These are phyloP conservation scores for Russula emetica DNA, from an alignment of 768 basidiomycete species.

Conservation along the genomic window DNA sequence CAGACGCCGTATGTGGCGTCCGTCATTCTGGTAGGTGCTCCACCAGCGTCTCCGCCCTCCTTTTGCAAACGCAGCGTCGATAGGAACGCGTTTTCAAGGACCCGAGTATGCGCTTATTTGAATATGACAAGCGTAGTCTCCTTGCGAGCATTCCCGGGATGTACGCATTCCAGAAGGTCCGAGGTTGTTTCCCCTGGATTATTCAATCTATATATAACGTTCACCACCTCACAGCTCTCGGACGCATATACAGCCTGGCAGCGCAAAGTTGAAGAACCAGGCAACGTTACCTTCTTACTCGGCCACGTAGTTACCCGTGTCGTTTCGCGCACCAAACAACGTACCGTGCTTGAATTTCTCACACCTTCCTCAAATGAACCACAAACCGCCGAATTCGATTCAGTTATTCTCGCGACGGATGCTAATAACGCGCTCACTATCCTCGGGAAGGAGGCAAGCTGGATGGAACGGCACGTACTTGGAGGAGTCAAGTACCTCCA, in stretches of 20 bases:
- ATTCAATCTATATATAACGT: not conserved
- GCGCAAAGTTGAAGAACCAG: constrained; percentile 28
- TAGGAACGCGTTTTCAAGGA: constrained; percentile 38
- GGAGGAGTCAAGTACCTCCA: constrained; percentile 45
- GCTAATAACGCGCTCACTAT: constrained; percentile 44
- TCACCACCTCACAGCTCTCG: constrained; percentile 26
- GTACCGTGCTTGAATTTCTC: constrained; percentile 31
- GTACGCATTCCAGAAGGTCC: constrained; percentile 38
- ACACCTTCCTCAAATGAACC: constrained; percentile 10
- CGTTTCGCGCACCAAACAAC: constrained; percentile 25
- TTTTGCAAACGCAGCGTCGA: not conserved
- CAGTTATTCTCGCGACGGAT: constrained; percentile 43
- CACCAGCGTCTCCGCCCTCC: not conserved
- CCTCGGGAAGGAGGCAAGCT: constrained; percentile 39
- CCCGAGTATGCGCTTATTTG: constrained; percentile 37
- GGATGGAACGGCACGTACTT: constrained; percentile 40
- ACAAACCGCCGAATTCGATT: constrained; percentile 35
- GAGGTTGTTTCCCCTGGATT: not conserved
- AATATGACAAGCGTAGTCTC: constrained; percentile 35
- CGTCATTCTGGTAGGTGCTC: constrained; percentile 32
- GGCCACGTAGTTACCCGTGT: constrained; percentile 31
- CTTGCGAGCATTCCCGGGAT: constrained; percentile 35
- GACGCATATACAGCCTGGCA: constrained; percentile 36
- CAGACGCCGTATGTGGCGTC: constrained; percentile 38
- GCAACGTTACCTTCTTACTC: constrained; percentile 33